A percentile compares a stretch with the other conserved stretches of the same genome.
Evolutionary conservation across 1,284 basidiomycete genomes (phyloP).

Genomic region (Rhizoctonia solani): DNA sequence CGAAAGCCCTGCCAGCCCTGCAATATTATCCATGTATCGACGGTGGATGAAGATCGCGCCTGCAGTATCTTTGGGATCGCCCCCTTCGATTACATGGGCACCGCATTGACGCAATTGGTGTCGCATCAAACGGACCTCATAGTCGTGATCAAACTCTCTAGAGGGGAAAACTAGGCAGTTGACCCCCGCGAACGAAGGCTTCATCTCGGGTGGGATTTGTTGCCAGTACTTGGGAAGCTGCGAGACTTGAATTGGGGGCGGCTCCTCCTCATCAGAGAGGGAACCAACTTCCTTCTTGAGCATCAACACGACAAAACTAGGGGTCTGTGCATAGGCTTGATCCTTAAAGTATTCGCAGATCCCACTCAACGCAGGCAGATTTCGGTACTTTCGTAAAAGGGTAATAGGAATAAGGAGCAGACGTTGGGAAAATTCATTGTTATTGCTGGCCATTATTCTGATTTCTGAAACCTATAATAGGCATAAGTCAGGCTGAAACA

Average conservation of each 20-base stretch:
- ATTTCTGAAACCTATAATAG: slow-evolving; percentile 7
- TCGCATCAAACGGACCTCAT: slow-evolving; percentile 1
- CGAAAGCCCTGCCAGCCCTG: neutral
- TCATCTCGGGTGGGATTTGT: slow-evolving; percentile 9
- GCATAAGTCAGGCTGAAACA: neutral
- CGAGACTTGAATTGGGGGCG: slow-evolving; percentile 3
- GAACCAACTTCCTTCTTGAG: neutral
- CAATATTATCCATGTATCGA: neutral
- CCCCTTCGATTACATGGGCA: neutral
- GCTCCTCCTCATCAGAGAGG: neutral
- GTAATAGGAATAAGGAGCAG: slow-evolving; percentile 10
- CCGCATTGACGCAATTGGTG: slow-evolving; percentile 2
- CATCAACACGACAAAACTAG: slow-evolving; percentile 13
- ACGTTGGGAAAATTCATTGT: slow-evolving; percentile 1
- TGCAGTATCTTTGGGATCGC: neutral
- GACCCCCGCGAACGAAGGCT: neutral
- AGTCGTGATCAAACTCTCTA: neutral
- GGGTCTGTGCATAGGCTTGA: neutral
- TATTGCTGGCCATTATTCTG: neutral
- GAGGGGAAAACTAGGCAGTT: slow-evolving; percentile 15
- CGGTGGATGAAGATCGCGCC: slow-evolving; percentile 21
- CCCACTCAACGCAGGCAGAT: neutral
- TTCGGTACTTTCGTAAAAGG: slow-evolving; percentile 16
- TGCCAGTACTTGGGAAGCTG: slow-evolving; percentile 25
- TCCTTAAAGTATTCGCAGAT: slow-evolving; percentile 9